phyloP scores from a whole-genome alignment of 1,139 yeast genomes.

The Nakaseomyces glabratus region DNA sequence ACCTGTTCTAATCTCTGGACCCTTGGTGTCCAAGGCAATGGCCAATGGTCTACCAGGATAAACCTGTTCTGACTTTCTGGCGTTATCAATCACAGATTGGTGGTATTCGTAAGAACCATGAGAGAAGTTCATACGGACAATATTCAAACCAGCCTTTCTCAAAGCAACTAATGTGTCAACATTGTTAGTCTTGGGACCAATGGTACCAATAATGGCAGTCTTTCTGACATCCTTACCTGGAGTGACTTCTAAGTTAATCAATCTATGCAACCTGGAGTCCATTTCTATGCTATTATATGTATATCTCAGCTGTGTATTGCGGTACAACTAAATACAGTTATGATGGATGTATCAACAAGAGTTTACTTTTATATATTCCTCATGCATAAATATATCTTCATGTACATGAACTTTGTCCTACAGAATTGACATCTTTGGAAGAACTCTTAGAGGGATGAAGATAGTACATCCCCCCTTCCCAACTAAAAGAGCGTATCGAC shows the following conservation, averaged over 20 bases:
- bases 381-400: no score
- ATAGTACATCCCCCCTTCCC: no score
- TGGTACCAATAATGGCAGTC: slow-evolving; percentile 94
- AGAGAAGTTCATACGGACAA: slow-evolving; percentile 97
- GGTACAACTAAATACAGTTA: no score
- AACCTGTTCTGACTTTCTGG: slow-evolving; percentile 83
- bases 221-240: slow-evolving; percentile 86
- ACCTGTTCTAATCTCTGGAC: slow-evolving; percentile 99
- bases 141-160: slow-evolving; percentile 94
- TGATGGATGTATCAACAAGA: no score
- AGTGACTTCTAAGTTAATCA: slow-evolving; percentile 65
- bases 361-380: no score
- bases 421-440: no score
- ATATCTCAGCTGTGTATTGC: no score
- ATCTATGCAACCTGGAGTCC: slow-evolving; percentile 50
- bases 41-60: slow-evolving; percentile 96
- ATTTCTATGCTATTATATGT: no score
- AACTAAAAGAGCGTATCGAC: no score
- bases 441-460: no score
- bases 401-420: no score
- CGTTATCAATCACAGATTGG: slow-evolving; percentile 90
- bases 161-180: slow-evolving; percentile 77
- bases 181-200: slow-evolving; percentile 92
- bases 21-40: slow-evolving; percentile 97
- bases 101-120: slow-evolving; percentile 97